Evolutionary conservation across 1,284 basidiomycete genomes (phyloP).

Genomic region (Trametes pubescens): DNA sequence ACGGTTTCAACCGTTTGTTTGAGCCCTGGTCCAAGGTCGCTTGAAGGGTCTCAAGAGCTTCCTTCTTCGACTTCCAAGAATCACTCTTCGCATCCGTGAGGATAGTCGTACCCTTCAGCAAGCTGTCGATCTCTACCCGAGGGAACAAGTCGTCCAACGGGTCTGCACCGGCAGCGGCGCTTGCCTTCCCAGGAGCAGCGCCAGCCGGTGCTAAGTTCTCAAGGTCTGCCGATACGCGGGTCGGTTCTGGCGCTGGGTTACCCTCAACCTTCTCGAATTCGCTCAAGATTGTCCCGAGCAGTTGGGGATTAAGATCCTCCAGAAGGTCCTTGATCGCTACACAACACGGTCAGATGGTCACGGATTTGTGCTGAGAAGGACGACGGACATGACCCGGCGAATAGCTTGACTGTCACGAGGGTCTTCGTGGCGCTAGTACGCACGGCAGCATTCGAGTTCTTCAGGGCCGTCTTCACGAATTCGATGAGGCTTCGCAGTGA

Average conservation of each 20-base stretch:
- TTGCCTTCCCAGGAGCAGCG: conserved; percentile 49
- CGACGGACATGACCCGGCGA: conserved; percentile 85
- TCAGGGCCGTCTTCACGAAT: conserved; percentile 87
- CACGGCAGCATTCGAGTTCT: conserved; percentile 95
- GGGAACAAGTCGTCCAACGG: conserved; percentile 95
- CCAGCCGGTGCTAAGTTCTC: conserved; percentile 53
- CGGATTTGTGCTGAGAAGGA: not conserved
- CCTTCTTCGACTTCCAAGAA: conserved; percentile 98
- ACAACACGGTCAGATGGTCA: conserved; percentile 20
- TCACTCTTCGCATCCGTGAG: conserved; percentile 88
- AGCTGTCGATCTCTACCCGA: conserved; percentile 90
- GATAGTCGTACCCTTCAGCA: conserved; percentile 88
- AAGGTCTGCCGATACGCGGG: conserved; percentile 79
- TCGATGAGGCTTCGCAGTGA: conserved; percentile 89
- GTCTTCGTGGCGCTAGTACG: conserved; percentile 96
- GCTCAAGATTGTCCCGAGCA: conserved; percentile 88
- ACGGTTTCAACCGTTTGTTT: conserved; percentile 92
- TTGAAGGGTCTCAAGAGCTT: conserved; percentile 89
- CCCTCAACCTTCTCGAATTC: conserved; percentile 97
- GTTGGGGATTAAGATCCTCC: conserved; percentile 94
- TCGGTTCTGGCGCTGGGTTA: conserved; percentile 82
- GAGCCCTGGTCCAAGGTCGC: conserved; percentile 87
- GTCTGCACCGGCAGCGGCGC: conserved; percentile 56
- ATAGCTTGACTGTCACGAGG: conserved; percentile 91
- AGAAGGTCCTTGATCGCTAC: conserved; percentile 91